Evolutionary conservation across 2,329 filamentous ascomycete species (phyloP).

Genomic region (Neurospora crassa): DNA sequence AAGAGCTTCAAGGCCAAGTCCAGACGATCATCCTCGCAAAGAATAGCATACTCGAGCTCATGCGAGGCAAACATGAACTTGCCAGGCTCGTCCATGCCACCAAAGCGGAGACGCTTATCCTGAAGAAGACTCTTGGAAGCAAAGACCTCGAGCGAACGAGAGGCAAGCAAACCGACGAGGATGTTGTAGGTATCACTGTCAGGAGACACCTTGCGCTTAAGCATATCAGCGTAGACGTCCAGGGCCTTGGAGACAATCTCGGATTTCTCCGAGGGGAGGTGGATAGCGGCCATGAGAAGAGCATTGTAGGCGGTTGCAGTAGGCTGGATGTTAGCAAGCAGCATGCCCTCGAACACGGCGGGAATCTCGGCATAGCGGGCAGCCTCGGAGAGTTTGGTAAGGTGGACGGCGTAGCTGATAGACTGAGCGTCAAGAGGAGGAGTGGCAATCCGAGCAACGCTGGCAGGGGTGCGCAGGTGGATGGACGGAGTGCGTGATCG

Average conservation of each 20-base stretch:
- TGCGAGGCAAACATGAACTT: conserved; percentile 85
- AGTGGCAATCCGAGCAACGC: conserved; percentile 46
- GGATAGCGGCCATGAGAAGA: conserved; percentile 73
- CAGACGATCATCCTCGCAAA: conserved; percentile 79
- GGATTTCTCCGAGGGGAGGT: conserved; percentile 67
- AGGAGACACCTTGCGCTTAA: conserved; percentile 70
- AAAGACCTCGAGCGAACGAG: conserved; percentile 69
- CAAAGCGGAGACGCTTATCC: conserved; percentile 74
- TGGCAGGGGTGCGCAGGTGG: conserved; percentile 32
- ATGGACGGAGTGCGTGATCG: conserved; percentile 33
- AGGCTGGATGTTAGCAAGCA: conserved; percentile 72
- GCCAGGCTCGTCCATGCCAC: conserved; percentile 72
- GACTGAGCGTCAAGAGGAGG: conserved; percentile 55
- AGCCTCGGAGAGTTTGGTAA: conserved; percentile 62
- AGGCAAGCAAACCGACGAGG: conserved; percentile 71
- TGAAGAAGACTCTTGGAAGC: conserved; percentile 65
- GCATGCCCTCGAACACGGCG: conserved; percentile 80
- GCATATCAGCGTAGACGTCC: conserved; percentile 95
- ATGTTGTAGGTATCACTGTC: conserved; percentile 83
- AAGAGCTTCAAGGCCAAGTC: conserved; percentile 81
- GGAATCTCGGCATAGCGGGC: conserved; percentile 81
- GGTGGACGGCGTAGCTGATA: conserved; percentile 65
- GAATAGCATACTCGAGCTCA: conserved; percentile 76
- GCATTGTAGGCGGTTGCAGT: conserved; percentile 86
- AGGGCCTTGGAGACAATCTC: conserved; percentile 85